These are phyloP conservation scores for Trametes sanguinea DNA, from an alignment of 768 basidiomycete species.

Conservation along the genomic window DNA sequence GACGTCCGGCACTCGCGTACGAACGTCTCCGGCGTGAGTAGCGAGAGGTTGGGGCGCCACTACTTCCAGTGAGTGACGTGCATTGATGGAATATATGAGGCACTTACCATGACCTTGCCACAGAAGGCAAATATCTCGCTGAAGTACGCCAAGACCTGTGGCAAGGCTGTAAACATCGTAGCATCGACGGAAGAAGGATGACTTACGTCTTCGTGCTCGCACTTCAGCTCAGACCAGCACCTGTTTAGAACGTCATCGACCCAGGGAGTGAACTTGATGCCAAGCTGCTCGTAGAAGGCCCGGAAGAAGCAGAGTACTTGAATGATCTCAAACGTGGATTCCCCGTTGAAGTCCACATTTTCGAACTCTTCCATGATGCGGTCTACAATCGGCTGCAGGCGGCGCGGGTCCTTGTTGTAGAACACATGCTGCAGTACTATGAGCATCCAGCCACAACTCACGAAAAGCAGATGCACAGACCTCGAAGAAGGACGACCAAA, in stretches of 20 bases:
- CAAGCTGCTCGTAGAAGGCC: conserved; percentile 70
- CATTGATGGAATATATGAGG: background rate
- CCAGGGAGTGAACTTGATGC: conserved; percentile 84
- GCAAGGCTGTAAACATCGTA: background rate
- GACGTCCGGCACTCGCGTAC: conserved; percentile 64
- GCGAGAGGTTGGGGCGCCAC: conserved; percentile 67
- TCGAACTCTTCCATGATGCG: conserved; percentile 66
- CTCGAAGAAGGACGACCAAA: conserved; percentile 82
- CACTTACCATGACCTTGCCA: conserved; percentile 64
- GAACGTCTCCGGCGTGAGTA: conserved; percentile 61
- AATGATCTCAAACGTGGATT: conserved; percentile 79
- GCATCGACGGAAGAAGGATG: conserved; percentile 19
- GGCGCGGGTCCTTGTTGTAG: conserved; percentile 78
- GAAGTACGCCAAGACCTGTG: conserved; percentile 71
- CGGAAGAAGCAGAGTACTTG: conserved; percentile 70
- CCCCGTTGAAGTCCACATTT: conserved; percentile 73
- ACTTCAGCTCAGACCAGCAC: conserved; percentile 67
- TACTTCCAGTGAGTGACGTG: conserved; percentile 27
- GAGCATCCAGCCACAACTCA: background rate
- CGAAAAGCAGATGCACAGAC: conserved; percentile 36
- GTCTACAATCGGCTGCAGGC: conserved; percentile 78
- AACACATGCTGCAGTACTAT: conserved; percentile 60
- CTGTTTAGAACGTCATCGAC: conserved; percentile 62
- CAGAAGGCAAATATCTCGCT: conserved; percentile 74
- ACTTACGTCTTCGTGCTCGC: conserved; percentile 76